phyloP scores from a whole-genome alignment of 495 filamentous ascomycete species.

The Collariella sp. region DNA sequence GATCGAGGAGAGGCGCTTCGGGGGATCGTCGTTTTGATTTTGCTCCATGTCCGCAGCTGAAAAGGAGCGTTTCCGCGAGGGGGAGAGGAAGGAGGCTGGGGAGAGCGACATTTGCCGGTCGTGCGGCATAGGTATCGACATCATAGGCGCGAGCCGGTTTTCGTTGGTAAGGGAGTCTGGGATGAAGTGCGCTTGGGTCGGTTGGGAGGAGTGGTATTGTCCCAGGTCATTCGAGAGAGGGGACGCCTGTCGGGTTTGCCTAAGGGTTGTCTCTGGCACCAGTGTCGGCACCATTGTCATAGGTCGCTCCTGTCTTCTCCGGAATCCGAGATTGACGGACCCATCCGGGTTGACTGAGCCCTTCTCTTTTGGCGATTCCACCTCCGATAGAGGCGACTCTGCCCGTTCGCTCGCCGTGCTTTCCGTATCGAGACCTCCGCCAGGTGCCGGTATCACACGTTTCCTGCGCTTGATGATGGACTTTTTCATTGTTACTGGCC shows the following conservation, averaged over 20 bases:
- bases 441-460: conserved; percentile 78
- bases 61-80: conserved; percentile 57
- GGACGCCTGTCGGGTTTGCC: conserved; percentile 29
- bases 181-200: conserved; percentile 25
- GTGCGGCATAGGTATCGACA: conserved; percentile 32
- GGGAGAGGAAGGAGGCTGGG: conserved; percentile 44
- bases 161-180: conserved; percentile 43
- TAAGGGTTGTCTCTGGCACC: conserved; percentile 40
- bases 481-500: conserved; percentile 96
- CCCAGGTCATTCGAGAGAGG: conserved; percentile 33
- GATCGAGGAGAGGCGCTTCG: conserved; percentile 65
- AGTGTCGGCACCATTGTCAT: conserved; percentile 40
- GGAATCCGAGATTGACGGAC: conserved; percentile 52
- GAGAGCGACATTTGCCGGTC: conserved; percentile 45
- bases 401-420: conserved; percentile 38
- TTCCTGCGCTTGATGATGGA: conserved; percentile 92
- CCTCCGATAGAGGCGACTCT: conserved; percentile 33
- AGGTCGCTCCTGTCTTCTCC: conserved; percentile 35
- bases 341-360: conserved; percentile 47
- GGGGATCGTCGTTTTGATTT: conserved; percentile 25
- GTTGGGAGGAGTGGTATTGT: conserved; percentile 38
- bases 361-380: conserved; percentile 33
- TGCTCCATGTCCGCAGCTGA: conserved; percentile 46
- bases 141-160: conserved; percentile 47
- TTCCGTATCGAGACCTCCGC: conserved; percentile 26